These are phyloP conservation scores for Cercospora zeina DNA, from an alignment of 2,329 filamentous ascomycete genomes.

Conservation along the genomic window DNA sequence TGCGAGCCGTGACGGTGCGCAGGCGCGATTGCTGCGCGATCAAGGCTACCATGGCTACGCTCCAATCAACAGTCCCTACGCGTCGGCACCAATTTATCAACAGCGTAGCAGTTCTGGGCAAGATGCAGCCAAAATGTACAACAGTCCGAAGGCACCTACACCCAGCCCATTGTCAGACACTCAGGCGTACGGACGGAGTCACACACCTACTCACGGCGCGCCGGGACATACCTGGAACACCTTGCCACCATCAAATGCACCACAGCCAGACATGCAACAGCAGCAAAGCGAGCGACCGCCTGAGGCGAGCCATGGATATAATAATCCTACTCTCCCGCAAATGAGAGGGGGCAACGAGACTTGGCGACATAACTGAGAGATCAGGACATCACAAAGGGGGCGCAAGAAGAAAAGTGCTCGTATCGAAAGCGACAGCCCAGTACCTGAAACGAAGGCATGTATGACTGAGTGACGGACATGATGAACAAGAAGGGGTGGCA, in stretches of 20 bases:
- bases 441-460: background rate
- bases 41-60: slow-evolving; percentile 37
- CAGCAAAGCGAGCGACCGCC: slow-evolving; percentile 18
- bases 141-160: slow-evolving; percentile 39
- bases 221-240: slow-evolving; percentile 23
- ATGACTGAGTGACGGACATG: slow-evolving; percentile 1
- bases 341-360: slow-evolving; percentile 34
- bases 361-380: slow-evolving; percentile 33
- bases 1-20: slow-evolving; percentile 39
- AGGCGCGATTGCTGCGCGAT: slow-evolving; percentile 40
- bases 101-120: slow-evolving; percentile 35
- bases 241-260: slow-evolving; percentile 25
- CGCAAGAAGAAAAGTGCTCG: background rate
- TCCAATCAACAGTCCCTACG: slow-evolving; percentile 21
- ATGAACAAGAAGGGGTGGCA: background rate
- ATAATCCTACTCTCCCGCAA: slow-evolving; percentile 36
- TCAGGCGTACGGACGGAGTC: slow-evolving; percentile 29
- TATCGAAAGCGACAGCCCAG: background rate
- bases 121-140: slow-evolving; percentile 33
- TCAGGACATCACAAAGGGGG: background rate
- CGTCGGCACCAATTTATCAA: slow-evolving; percentile 16
- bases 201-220: slow-evolving; percentile 26
- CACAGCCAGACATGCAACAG: background rate
- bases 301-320: slow-evolving; percentile 26
- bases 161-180: slow-evolving; percentile 40